phyloP scores from a whole-genome alignment of 139 green algal species.

The Picochlorum sp. region DNA sequence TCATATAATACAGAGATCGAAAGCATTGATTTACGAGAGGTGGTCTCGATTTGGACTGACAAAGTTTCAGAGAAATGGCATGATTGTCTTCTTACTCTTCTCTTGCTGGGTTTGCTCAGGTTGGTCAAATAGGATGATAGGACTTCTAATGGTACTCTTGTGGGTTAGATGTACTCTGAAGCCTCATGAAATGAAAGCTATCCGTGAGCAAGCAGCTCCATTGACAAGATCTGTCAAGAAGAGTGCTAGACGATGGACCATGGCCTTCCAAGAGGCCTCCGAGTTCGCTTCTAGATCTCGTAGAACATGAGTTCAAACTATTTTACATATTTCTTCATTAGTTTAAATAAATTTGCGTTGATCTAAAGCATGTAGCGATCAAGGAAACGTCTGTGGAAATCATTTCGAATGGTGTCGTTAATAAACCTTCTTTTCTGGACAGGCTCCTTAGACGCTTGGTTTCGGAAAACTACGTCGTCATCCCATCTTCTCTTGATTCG shows the following conservation, averaged over 20 bases:
- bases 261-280: not conserved
- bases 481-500: conserved; percentile 82
- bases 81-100: conserved; percentile 11
- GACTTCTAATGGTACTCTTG: conserved; percentile 26
- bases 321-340: not conserved
- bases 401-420: conserved; percentile 97
- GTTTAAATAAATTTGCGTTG: not conserved
- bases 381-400: conserved; percentile 95
- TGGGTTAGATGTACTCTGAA: conserved; percentile 31
- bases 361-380: conserved; percentile 81
- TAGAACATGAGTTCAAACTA: not conserved
- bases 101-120: conserved; percentile 11
- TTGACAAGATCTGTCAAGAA: conserved; percentile 4
- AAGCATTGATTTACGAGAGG: conserved; percentile 7
- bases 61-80: conserved; percentile 16
- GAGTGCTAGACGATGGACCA: not conserved
- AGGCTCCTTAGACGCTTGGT: conserved; percentile 80
- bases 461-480: conserved; percentile 96
- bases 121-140: conserved; percentile 26
- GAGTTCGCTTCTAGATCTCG: not conserved
- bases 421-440: conserved; percentile 92
- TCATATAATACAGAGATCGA: not conserved
- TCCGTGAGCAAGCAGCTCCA: not conserved
- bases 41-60: conserved; percentile 23
- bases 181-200: conserved; percentile 19